Conservation (phyloP, 1,284 basidiomycete genomes). For the Cutaneotrichosporon dermatis region DNA sequence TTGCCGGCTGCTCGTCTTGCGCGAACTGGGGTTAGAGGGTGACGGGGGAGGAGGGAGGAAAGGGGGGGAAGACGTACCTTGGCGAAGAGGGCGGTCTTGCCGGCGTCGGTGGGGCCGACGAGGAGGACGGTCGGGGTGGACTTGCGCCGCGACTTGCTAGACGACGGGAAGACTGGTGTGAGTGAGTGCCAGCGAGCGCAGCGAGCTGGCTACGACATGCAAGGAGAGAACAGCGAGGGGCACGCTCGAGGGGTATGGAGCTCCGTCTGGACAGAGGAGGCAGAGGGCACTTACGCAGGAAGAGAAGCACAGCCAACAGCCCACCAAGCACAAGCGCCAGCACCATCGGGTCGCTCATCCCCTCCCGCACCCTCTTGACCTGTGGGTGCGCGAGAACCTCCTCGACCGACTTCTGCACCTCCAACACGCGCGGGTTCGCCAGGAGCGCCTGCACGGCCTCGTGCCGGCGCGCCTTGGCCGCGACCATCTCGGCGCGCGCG, state of each 20-base stretch:
- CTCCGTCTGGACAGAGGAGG: no score
- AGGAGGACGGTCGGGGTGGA: slow-evolving; percentile 37
- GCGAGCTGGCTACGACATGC: no score
- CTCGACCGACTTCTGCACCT: neutral
- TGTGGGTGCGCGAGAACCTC: no score
- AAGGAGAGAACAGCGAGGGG: no score
- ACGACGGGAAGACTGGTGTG: slow-evolving; percentile 6
- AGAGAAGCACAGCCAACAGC: no score
- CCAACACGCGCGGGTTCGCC: slow-evolving; percentile 8
- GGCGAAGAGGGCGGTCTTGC: slow-evolving; percentile 45
- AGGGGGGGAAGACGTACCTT: slow-evolving; percentile 26
- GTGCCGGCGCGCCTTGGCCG: slow-evolving; percentile 1
- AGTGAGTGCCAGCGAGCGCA: neutral
- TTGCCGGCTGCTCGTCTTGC: slow-evolving; percentile 32
- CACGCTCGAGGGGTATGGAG: no score
- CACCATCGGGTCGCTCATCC: no score
- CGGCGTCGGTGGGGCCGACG: slow-evolving; percentile 39
- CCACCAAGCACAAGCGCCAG: no score
- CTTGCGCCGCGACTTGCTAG: slow-evolving; percentile 14
- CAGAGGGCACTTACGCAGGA: no score
- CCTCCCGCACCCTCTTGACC: no score
- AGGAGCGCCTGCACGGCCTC: slow-evolving; percentile 5
- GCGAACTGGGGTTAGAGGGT: slow-evolving; percentile 28
- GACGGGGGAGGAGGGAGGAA: no score
- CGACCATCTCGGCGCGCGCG: slow-evolving; percentile 3